Conservation (phyloP, 1,139 yeast species). For the Kurtzmaniella quercitrusa region DNA sequence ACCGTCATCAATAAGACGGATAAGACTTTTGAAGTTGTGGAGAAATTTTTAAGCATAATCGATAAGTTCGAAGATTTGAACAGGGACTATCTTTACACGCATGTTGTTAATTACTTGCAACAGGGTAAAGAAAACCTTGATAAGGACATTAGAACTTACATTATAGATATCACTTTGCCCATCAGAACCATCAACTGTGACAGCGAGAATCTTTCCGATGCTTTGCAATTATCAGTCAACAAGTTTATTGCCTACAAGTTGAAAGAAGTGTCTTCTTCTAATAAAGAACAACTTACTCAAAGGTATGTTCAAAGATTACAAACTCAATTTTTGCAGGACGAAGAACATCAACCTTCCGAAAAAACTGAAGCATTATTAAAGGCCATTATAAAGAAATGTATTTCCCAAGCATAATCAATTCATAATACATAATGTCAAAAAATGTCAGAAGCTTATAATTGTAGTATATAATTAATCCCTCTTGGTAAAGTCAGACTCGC, state of each 20-base stretch:
- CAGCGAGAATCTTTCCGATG: conserved; percentile 48
- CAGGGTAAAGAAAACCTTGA: conserved; percentile 20
- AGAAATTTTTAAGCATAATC: conserved; percentile 50
- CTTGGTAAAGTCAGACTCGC: conserved; percentile 24
- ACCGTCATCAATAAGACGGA: conserved; percentile 24
- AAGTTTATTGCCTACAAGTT: conserved; percentile 61
- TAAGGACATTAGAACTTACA: conserved; percentile 35
- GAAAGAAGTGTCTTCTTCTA: conserved; percentile 30
- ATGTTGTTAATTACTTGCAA: conserved; percentile 54
- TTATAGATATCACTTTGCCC: conserved; percentile 64
- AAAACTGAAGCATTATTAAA: conserved; percentile 28
- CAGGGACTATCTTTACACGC: conserved; percentile 62
- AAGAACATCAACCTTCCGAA: conserved; percentile 16
- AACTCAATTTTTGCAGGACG: conserved; percentile 24
- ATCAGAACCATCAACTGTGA: conserved; percentile 47
- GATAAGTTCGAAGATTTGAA: conserved; percentile 69
- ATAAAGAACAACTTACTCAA: conserved; percentile 41
- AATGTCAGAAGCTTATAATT: no score
- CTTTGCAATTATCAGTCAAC: conserved; percentile 66
- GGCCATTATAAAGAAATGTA: conserved; percentile 38
- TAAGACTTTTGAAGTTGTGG: conserved; percentile 41
- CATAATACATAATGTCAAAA: neutral
- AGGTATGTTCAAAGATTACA: conserved; percentile 38
- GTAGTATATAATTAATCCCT: conserved; percentile 17
- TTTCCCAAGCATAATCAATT: neutral